Percentiles rank a stretch among this genome's conserved stretches.
Conservation (phyloP, 257 asterid genomes). For the Ligustrum vulgare region DNA sequence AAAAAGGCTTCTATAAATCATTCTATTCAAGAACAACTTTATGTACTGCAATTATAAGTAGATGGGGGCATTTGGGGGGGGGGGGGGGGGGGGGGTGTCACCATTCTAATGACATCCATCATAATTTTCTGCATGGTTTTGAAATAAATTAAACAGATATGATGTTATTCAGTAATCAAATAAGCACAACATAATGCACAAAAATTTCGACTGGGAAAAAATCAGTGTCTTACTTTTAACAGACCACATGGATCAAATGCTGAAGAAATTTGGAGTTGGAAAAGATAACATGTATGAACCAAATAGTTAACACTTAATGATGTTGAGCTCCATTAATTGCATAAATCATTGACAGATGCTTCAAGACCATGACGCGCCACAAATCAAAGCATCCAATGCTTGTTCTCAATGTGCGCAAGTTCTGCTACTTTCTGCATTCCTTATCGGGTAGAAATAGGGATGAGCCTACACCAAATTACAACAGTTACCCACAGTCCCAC, state of each 20-base stretch:
- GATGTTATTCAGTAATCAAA: neutral
- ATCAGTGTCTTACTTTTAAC: neutral
- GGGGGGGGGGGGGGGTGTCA: neutral
- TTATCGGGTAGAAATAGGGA: conserved; percentile 77
- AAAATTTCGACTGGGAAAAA: neutral
- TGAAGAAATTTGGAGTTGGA: neutral
- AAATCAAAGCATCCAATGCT: conserved; percentile 16
- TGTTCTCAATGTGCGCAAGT: conserved; percentile 52
- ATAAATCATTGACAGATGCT: conserved; percentile 19
- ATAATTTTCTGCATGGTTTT: neutral
- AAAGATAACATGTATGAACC: neutral
- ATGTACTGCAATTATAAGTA: neutral
- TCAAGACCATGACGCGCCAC: conserved; percentile 10
- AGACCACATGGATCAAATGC: neutral
- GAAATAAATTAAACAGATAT: neutral
- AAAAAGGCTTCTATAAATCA: neutral
- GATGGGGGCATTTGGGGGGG: neutral
- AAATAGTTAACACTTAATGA: neutral
- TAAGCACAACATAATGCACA: neutral
- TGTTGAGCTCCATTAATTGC: conserved; percentile 22
- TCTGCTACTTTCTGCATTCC: conserved; percentile 86
- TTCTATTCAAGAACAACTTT: neutral
- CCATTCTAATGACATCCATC: neutral
- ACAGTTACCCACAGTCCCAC: neutral
- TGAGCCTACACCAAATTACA: conserved; percentile 64